Evolutionary conservation across 495 filamentous ascomycete species (phyloP).

Genomic region (Talaromyces liani): DNA sequence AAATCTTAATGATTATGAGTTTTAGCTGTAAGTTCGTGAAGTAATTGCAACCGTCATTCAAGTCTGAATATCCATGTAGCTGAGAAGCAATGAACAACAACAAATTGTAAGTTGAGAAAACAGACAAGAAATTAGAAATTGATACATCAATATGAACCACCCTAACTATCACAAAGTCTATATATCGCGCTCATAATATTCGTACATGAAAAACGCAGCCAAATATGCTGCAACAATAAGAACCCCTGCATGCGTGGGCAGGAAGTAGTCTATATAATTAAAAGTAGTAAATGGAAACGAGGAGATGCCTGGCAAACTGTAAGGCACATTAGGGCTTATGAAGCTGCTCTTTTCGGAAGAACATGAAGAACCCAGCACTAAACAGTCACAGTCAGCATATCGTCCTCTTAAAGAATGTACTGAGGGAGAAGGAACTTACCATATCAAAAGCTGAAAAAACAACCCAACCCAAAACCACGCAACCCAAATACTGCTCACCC

Average conservation of each 20-base stretch:
- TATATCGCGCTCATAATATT: background rate
- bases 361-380: constrained; percentile 56
- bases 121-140: background rate
- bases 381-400: background rate
- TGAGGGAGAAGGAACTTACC: constrained; percentile 24
- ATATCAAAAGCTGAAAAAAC: constrained; percentile 53
- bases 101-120: no score
- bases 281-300: background rate
- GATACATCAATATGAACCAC: background rate
- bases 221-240: background rate
- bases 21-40: background rate
- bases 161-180: background rate
- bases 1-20: background rate
- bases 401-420: background rate
- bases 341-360: constrained; percentile 67
- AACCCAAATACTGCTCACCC: constrained; percentile 40
- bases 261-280: background rate
- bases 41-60: background rate
- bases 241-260: background rate
- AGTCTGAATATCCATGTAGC: no score
- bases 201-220: background rate
- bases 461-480: constrained; percentile 63
- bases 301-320: background rate
- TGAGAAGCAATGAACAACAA: no score
- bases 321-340: constrained; percentile 46